A percentile compares a stretch with the other conserved stretches of the same genome.
phyloP scores from a whole-genome alignment of 2,329 filamentous ascomycete genomes.

The Fusarium sp. region DNA sequence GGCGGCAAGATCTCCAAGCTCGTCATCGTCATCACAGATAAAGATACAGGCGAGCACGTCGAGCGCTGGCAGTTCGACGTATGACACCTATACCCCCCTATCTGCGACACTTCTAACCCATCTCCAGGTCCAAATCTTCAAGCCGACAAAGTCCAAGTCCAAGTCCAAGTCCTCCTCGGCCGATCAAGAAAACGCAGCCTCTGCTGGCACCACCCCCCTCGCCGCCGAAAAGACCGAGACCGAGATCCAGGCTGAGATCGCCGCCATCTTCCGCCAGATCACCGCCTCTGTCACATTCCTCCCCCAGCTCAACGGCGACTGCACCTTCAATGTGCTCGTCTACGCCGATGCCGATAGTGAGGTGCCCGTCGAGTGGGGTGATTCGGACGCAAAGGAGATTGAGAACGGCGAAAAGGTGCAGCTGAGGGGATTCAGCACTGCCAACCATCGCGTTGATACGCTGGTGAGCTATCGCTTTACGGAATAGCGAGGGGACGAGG shows the following conservation, averaged over 20 bases:
- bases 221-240: conserved; percentile 83
- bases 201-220: conserved; percentile 47
- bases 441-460: conserved; percentile 93
- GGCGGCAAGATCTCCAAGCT: conserved; percentile 97
- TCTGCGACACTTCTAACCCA: conserved; percentile 8
- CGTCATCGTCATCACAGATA: conserved; percentile 95
- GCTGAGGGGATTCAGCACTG: conserved; percentile 94
- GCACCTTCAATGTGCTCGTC: conserved; percentile 98
- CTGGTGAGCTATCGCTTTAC: conserved; percentile 87
- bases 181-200: conserved; percentile 78
- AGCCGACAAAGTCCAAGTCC: conserved; percentile 51
- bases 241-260: conserved; percentile 96
- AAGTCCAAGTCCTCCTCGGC: conserved; percentile 60
- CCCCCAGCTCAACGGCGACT: conserved; percentile 88
- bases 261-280: conserved; percentile 97
- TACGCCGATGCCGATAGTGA: conserved; percentile 98
- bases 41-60: conserved; percentile 95
- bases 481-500: conserved; percentile 11
- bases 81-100: conserved; percentile 37
- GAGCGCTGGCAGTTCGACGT: conserved; percentile 99
- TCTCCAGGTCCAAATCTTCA: conserved; percentile 29
- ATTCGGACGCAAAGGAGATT: conserved; percentile 98
- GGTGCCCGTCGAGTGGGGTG: conserved; percentile 97
- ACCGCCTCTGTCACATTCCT: conserved; percentile 97
- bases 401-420: conserved; percentile 94